phyloP scores from a whole-genome alignment of 805 yeast genomes.

The Vanderwaltozyma verrucispora region DNA sequence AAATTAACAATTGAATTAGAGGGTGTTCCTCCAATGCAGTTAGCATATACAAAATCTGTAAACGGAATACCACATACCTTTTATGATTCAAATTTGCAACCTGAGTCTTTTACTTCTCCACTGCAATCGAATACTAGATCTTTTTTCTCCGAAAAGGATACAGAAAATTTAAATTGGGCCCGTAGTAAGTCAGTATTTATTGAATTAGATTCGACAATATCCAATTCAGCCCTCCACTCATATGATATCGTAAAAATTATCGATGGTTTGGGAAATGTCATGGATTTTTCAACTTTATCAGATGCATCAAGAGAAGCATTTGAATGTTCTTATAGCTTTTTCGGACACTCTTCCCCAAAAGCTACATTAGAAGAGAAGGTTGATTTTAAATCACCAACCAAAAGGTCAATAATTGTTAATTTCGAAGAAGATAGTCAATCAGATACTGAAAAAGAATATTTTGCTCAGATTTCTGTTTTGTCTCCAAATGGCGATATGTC shows the following conservation, averaged over 20 bases:
- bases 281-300: constrained; percentile 32
- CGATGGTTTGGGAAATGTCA: constrained; percentile 57
- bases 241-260: constrained; percentile 47
- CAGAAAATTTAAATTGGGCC: constrained; percentile 34
- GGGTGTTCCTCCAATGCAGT: constrained; percentile 73
- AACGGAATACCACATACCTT: constrained; percentile 23
- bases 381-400: constrained; percentile 30
- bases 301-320: constrained; percentile 13
- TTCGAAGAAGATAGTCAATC: constrained; percentile 16
- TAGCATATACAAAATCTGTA: constrained; percentile 42
- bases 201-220: constrained; percentile 33
- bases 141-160: constrained; percentile 25
- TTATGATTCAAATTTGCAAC: constrained; percentile 38
- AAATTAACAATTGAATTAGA: constrained; percentile 41
- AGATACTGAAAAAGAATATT: constrained; percentile 20
- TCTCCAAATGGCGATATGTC: constrained; percentile 20
- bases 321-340: constrained; percentile 36
- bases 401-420: constrained; percentile 28
- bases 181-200: constrained; percentile 35
- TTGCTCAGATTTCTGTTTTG: constrained; percentile 26
- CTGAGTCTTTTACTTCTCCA: constrained; percentile 44
- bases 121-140: constrained; percentile 27
- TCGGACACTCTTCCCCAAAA: constrained; percentile 47
- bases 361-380: constrained; percentile 36
- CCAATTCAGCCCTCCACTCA: constrained; percentile 41